Percentiles rank a stretch among this genome's conserved stretches.
Conservation (phyloP, 2,329 filamentous ascomycete species). For the Davidsoniella eucalypti region DNA sequence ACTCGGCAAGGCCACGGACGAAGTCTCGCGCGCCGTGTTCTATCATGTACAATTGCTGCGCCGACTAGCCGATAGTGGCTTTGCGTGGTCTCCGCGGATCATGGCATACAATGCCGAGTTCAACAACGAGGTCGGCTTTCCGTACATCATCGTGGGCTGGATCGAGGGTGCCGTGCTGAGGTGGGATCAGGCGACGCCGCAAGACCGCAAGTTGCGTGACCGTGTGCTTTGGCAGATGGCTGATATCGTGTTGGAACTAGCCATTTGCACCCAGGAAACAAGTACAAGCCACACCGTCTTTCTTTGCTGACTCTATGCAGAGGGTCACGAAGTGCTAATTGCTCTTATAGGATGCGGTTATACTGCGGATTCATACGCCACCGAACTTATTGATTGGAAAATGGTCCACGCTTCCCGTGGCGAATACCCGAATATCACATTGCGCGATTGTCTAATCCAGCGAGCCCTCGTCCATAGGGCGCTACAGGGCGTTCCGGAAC, state of each 20-base stretch:
- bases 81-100: slow-evolving; percentile 10
- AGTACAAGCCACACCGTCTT: background rate
- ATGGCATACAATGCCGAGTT: slow-evolving; percentile 5
- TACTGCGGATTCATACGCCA: slow-evolving; percentile 8
- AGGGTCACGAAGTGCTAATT: background rate
- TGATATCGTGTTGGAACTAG: slow-evolving; percentile 8
- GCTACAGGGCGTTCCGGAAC: slow-evolving; percentile 1
- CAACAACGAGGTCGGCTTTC: slow-evolving; percentile 7
- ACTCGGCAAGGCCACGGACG: background rate
- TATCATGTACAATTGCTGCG: background rate
- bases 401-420: slow-evolving; percentile 1
- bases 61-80: slow-evolving; percentile 8
- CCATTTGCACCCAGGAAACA: slow-evolving; percentile 12
- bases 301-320: background rate
- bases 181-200: slow-evolving; percentile 5
- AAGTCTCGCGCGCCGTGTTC: background rate
- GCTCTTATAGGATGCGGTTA: slow-evolving; percentile 4
- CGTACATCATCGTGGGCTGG: slow-evolving; percentile 11
- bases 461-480: slow-evolving; percentile 7
- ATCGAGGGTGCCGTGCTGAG: slow-evolving; percentile 1
- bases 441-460: slow-evolving; percentile 6
- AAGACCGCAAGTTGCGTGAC: slow-evolving; percentile 1
- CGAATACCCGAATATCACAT: slow-evolving; percentile 1
- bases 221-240: slow-evolving; percentile 10
- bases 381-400: slow-evolving; percentile 6